phyloP scores from a whole-genome alignment of 163 green algal species.

The Chlamydomonas reinhardtii region DNA sequence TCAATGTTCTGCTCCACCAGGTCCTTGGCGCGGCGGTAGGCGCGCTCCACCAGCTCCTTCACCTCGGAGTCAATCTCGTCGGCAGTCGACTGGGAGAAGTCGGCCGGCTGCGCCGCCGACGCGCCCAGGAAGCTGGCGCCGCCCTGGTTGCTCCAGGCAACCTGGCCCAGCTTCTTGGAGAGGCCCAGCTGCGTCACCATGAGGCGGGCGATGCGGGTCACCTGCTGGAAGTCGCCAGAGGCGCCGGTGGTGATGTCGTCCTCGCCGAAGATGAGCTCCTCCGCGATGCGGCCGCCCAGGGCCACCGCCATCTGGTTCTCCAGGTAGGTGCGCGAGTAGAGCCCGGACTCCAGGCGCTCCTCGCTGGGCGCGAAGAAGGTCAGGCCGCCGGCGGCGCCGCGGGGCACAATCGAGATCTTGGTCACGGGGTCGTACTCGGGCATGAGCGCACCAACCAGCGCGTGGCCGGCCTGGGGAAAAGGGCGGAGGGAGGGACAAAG shows the following conservation, averaged over 20 bases:
- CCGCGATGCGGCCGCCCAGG: constrained; percentile 96
- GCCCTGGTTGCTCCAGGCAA: constrained; percentile 83
- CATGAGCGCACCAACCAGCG: constrained; percentile 94
- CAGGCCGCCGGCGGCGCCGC: constrained; percentile 94
- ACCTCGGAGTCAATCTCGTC: constrained; percentile 95
- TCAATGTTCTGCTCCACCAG: constrained; percentile 94
- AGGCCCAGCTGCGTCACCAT: constrained; percentile 99
- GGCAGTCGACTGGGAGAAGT: constrained; percentile 81
- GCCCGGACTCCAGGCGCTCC: constrained; percentile 96
- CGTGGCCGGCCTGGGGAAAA: constrained; percentile 76
- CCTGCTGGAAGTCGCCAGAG: constrained; percentile 94
- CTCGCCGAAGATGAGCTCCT: constrained; percentile 99
- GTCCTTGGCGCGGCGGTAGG: constrained; percentile 98
- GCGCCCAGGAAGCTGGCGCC: constrained; percentile 92
- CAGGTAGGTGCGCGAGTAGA: constrained; percentile 94
- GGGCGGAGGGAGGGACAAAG: background rate
- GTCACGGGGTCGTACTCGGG: constrained; percentile 99
- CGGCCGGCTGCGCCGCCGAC: constrained; percentile 83
- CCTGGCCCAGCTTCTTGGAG: constrained; percentile 94
- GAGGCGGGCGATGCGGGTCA: constrained; percentile 93
- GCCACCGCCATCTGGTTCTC: constrained; percentile 99
- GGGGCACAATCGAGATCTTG: constrained; percentile 99
- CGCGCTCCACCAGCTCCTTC: constrained; percentile 93
- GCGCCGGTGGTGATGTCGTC: constrained; percentile 96
- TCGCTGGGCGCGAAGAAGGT: constrained; percentile 99